Percentiles rank a stretch among this genome's conserved stretches.
phyloP scores from a whole-genome alignment of 2,329 filamentous ascomycete species.

The Mariannaea elegans region DNA sequence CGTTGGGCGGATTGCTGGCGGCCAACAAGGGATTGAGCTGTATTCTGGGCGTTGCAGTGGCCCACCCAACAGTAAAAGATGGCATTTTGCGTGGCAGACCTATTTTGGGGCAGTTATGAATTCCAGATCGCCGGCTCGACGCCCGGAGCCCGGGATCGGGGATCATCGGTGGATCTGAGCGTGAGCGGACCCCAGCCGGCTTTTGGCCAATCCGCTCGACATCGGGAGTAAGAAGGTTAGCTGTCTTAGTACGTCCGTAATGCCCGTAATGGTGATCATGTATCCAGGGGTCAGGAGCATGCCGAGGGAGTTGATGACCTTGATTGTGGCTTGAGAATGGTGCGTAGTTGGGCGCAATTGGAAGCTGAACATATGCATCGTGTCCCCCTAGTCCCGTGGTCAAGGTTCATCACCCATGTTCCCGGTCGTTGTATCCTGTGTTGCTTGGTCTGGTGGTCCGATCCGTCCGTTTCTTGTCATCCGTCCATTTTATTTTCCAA shows the following conservation, averaged over 20 bases:
- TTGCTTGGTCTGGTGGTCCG: not conserved
- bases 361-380: not conserved
- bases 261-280: not conserved
- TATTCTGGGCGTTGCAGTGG: not conserved
- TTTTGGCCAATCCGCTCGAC: conserved; percentile 12
- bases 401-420: not conserved
- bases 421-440: not conserved
- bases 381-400: not conserved
- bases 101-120: conserved; percentile 20
- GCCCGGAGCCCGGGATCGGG: conserved; percentile 34
- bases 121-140: conserved; percentile 33
- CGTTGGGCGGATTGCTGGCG: conserved; percentile 4
- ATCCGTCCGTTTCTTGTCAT: conserved; percentile 3
- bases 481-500: not conserved
- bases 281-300: conserved; percentile 1
- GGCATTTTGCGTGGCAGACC: conserved; percentile 6
- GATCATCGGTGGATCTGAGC: conserved; percentile 23
- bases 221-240: not conserved
- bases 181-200: conserved; percentile 1
- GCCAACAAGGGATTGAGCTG: not conserved
- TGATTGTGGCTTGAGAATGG: conserved; percentile 10
- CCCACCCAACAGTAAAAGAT: conserved; percentile 6
- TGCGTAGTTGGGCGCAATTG: not conserved
- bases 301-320: not conserved
- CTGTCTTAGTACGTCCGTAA: not conserved